phyloP scores from a whole-genome alignment of 495 filamentous ascomycete genomes.

The Aspergillus cristatus region DNA sequence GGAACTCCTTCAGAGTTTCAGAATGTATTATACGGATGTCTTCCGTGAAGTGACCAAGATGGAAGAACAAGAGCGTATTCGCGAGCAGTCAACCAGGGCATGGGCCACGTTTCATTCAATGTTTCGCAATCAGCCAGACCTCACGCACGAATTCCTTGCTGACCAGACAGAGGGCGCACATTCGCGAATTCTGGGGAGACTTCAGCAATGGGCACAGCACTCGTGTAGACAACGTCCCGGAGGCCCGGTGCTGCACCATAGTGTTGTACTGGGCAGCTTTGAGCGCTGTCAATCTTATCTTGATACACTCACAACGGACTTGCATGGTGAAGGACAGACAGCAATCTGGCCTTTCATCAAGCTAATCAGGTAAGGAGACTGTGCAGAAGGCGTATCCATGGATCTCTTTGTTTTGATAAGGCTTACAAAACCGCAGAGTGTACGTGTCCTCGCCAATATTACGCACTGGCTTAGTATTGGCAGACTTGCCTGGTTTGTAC shows the following conservation, averaged over 20 bases:
- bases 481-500: slow-evolving; percentile 26
- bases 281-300: slow-evolving; percentile 13
- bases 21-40: slow-evolving; percentile 10
- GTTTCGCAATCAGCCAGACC: slow-evolving; percentile 9
- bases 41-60: slow-evolving; percentile 5
- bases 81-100: slow-evolving; percentile 4
- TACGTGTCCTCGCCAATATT: slow-evolving; percentile 21
- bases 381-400: too few relatives aligned
- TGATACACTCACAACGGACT: slow-evolving; percentile 11
- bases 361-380: slow-evolving; percentile 20
- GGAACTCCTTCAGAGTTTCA: slow-evolving; percentile 14
- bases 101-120: slow-evolving; percentile 14
- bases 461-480: slow-evolving; percentile 18
- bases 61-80: slow-evolving; percentile 8
- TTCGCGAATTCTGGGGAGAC: slow-evolving; percentile 2
- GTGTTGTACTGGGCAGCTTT: slow-evolving; percentile 4
- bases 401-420: too few relatives aligned
- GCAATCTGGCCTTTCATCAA: slow-evolving; percentile 28
- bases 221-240: slow-evolving; percentile 6
- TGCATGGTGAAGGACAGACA: neutral
- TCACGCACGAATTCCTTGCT: slow-evolving; percentile 15
- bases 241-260: slow-evolving; percentile 8
- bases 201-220: slow-evolving; percentile 11
- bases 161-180: slow-evolving; percentile 4
- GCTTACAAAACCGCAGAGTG: too few relatives aligned